Conservation (phyloP, 441 rosid species). For the Codiaeum variegatum region DNA sequence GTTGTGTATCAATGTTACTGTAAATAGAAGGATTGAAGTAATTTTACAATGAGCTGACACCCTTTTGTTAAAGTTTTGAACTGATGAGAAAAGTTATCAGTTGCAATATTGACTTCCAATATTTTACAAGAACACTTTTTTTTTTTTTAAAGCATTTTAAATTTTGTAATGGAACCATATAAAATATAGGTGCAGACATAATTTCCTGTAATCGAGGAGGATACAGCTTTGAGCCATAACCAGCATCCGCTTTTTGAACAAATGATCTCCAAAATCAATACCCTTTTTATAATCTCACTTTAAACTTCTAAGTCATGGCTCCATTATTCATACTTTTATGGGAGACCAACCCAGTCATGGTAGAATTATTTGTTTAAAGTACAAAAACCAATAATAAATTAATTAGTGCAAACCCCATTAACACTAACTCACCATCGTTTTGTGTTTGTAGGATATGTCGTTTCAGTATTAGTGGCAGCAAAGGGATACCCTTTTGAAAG, state of each 20-base stretch:
- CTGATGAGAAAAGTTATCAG: too few relatives aligned
- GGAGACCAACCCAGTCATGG: not conserved
- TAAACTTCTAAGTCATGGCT: slow-evolving; percentile 1
- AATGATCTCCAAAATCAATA: not conserved
- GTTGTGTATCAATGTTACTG: too few relatives aligned
- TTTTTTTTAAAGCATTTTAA: not conserved
- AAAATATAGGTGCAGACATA: not conserved
- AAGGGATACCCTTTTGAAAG: not conserved
- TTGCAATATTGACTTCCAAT: not conserved
- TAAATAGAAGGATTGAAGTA: not conserved
- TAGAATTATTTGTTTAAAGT: not conserved
- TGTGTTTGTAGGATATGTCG: not conserved
- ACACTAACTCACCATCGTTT: not conserved
- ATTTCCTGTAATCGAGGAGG: slow-evolving; percentile 7
- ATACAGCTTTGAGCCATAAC: slow-evolving; percentile 8
- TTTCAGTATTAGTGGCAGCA: not conserved
- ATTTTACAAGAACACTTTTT: not conserved
- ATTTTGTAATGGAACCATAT: not conserved
- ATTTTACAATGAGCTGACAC: too few relatives aligned
- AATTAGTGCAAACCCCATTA: not conserved
- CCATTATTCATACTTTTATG: not conserved
- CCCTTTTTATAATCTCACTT: not conserved
- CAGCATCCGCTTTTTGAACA: not conserved
- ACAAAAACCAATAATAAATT: not conserved
- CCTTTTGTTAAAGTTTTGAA: too few relatives aligned